Conservation (phyloP, 441 rosid species). For the Adansonia grandidieri region DNA sequence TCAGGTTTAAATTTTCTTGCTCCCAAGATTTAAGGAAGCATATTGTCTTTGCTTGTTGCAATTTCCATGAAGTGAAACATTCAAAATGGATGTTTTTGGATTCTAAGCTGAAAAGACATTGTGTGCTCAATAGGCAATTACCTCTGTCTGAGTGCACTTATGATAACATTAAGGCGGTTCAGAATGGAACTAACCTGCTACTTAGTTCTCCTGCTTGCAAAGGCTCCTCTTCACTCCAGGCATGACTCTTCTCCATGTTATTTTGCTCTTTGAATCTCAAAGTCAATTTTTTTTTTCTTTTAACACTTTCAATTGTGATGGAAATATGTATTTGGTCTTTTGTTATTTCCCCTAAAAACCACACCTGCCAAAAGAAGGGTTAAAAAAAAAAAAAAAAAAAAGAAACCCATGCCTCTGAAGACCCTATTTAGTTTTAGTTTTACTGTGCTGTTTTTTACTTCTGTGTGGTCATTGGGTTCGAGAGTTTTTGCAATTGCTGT, state of each 20-base stretch:
- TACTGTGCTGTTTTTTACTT: background rate
- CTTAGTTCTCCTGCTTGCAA: slow-evolving; percentile 33
- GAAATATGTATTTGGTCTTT: background rate
- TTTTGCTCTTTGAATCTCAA: slow-evolving; percentile 7
- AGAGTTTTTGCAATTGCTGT: background rate
- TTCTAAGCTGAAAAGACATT: slow-evolving; percentile 52
- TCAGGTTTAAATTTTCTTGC: slow-evolving; percentile 68
- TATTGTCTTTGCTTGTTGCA: slow-evolving; percentile 61
- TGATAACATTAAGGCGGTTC: slow-evolving; percentile 59
- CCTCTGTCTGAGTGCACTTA: slow-evolving; percentile 69
- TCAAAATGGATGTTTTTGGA: slow-evolving; percentile 69
- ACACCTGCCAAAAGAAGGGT: no score
- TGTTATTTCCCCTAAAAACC: background rate
- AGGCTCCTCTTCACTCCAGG: slow-evolving; percentile 43
- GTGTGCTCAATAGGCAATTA: slow-evolving; percentile 57
- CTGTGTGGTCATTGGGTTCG: background rate
- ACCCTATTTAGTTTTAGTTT: background rate
- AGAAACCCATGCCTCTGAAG: background rate
- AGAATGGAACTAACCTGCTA: slow-evolving; percentile 45
- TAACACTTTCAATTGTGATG: background rate
- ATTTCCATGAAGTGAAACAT: slow-evolving; percentile 56
- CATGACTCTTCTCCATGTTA: slow-evolving; percentile 29
- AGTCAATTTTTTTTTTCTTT: background rate
- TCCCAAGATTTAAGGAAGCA: slow-evolving; percentile 54
- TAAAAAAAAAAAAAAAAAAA: background rate